phyloP scores from a whole-genome alignment of 2,329 filamentous ascomycete species.

The Aspergillus felis region DNA sequence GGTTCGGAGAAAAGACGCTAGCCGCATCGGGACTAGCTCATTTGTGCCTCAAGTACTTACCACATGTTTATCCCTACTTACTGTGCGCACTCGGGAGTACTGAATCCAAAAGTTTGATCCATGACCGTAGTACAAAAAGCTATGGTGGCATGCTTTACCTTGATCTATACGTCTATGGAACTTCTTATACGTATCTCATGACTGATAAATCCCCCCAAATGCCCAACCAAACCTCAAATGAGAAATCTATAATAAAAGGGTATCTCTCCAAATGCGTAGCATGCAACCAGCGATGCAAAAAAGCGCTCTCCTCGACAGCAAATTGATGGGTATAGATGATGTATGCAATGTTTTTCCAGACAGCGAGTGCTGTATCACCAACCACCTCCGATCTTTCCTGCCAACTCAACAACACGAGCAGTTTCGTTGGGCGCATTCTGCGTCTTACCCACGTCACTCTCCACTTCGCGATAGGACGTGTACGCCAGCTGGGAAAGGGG shows the following conservation, averaged over 20 bases:
- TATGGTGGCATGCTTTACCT: not conserved
- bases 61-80: not conserved
- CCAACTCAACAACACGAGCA: conserved; percentile 80
- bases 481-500: conserved; percentile 68
- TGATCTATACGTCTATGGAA: not conserved
- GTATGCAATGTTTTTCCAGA: not conserved
- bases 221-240: not conserved
- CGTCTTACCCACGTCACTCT: conserved; percentile 89
- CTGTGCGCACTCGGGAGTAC: not conserved
- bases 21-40: not conserved
- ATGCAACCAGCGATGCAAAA: not conserved
- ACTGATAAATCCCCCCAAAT: not conserved
- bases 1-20: not conserved
- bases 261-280: not conserved
- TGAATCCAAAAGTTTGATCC: not conserved
- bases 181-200: not conserved
- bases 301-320: not conserved
- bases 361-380: conserved; percentile 59
- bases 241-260: not conserved
- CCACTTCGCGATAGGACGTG: conserved; percentile 86
- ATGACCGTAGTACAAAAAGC: not conserved
- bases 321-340: conserved; percentile 2
- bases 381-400: conserved; percentile 85
- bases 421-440: conserved; percentile 58
- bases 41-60: not conserved